Evolutionary conservation across 495 filamentous ascomycete species (phyloP).

Genomic region (Talaromyces ruber): DNA sequence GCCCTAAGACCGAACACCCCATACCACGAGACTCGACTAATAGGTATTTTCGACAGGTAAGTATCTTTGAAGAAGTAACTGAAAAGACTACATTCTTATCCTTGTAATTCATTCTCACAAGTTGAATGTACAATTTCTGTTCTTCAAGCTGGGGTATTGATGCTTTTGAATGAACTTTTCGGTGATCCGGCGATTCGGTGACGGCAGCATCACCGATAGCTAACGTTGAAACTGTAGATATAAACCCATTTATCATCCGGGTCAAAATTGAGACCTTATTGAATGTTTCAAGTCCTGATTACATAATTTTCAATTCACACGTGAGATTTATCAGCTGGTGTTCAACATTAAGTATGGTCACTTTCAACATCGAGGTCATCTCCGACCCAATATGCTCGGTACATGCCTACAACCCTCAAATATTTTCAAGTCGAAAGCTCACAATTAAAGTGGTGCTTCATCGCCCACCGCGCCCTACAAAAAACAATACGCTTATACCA

Average conservation of each 20-base stretch:
- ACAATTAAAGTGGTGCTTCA: slow-evolving; percentile 1
- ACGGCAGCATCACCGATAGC: neutral
- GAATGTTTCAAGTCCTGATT: neutral
- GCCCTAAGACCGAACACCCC: neutral
- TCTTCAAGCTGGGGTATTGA: too few relatives aligned
- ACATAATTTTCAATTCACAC: neutral
- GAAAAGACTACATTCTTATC: too few relatives aligned
- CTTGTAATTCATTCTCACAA: too few relatives aligned
- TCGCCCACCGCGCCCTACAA: neutral
- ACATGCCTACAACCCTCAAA: neutral
- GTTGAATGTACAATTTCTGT: too few relatives aligned
- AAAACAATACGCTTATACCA: neutral
- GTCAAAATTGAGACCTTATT: too few relatives aligned
- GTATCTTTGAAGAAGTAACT: too few relatives aligned
- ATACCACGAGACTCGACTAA: neutral
- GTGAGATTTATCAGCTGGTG: neutral
- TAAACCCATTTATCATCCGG: too few relatives aligned
- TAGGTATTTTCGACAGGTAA: neutral
- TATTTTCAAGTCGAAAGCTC: neutral
- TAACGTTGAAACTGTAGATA: neutral
- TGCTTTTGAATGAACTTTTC: neutral
- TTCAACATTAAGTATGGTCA: neutral
- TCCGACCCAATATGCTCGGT: slow-evolving; percentile 5
- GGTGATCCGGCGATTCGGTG: slow-evolving; percentile 3
- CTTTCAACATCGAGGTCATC: neutral